Evolutionary conservation across 345 rosid genomes (phyloP), one percentile per base, ranked within the genome.

Genomic region (Eucalyptus grandis): DNA sequence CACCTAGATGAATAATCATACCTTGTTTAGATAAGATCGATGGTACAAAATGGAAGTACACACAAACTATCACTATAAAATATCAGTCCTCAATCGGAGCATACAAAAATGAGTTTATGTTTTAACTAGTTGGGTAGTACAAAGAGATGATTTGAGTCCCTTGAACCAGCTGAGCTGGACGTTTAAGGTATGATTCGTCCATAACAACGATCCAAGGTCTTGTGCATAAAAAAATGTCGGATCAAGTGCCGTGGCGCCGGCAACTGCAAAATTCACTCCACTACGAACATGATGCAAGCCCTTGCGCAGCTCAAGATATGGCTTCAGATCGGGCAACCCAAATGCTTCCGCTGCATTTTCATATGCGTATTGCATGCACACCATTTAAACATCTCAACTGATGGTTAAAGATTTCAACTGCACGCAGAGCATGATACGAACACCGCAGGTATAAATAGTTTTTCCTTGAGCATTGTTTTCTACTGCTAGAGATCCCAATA

Each of bases 181-280:
- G 87, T 89, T 91, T 86, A 94, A 88, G 26, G 98, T 91, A 87
- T 91, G 87, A 30, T 94, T 93, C 3, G 95, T 93, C 93, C 94
- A 92, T 53, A 94, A 44, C 49, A 92, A 7, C 30, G 86, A 31
- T 51, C 93, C 92, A 47, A 96, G 43, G 13, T 91, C 88, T 62
- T 89, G 87, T 16, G 91, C 86, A 21, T 91, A 93, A 95, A 95
- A 40, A 90, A 92, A 92, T 54, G 88, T 37, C 50, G 94, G 16
- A 26, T 91, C 93, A 11, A 94, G 93, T 5, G 97, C 95, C 7
- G 97, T 96, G 7, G 98, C 96, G 86, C 96, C 98, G 3, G 95
- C 92, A 58, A 96, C 97, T 26, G 97, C 98, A 56, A 95, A 95
- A 90, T 95, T 96, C 10, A 90, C 95, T 46, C 96, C 96, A 4